Evolutionary conservation across 2,329 filamentous ascomycete species (phyloP).

Genomic region (Xylariales sp.): DNA sequence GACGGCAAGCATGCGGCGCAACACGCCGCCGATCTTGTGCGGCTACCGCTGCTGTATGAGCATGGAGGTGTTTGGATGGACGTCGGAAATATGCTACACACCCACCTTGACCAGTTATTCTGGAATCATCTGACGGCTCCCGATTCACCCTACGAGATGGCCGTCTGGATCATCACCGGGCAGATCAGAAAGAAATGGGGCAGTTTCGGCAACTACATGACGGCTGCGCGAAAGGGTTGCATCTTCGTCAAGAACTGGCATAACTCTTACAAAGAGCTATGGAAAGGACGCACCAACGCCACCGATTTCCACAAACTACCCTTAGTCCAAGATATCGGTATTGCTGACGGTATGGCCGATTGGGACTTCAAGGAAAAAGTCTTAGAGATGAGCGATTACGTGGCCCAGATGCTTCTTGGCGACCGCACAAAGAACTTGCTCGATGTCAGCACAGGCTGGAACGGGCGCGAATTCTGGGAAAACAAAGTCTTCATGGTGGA

Average conservation of each 20-base stretch:
- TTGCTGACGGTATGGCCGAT: conserved; percentile 48
- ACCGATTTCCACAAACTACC: conserved; percentile 49
- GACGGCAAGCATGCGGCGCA: conserved; percentile 55
- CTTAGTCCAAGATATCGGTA: conserved; percentile 49
- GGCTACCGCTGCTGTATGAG: conserved; percentile 52
- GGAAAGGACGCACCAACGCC: conserved; percentile 50
- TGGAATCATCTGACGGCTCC: conserved; percentile 49
- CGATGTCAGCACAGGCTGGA: conserved; percentile 48
- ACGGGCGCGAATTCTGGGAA: conserved; percentile 50
- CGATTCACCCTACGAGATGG: conserved; percentile 47
- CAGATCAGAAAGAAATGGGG: conserved; percentile 51
- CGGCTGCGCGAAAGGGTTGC: conserved; percentile 56
- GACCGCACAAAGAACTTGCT: conserved; percentile 51
- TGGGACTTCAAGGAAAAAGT: conserved; percentile 42
- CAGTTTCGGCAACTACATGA: conserved; percentile 56
- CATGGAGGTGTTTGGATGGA: conserved; percentile 56
- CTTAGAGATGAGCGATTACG: conserved; percentile 52
- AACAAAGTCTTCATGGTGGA: conserved; percentile 51
- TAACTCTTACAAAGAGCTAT: conserved; percentile 52
- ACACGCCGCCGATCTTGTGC: conserved; percentile 57
- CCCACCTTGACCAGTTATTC: conserved; percentile 51
- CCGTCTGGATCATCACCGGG: conserved; percentile 50
- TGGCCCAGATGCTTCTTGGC: conserved; percentile 52
- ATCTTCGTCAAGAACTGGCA: conserved; percentile 59
- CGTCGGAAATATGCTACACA: conserved; percentile 52